Percentiles rank a stretch among this genome's conserved stretches.
Evolutionary conservation across 2,329 filamentous ascomycete genomes (phyloP).

Genomic region (Talaromyces amestolkiae): DNA sequence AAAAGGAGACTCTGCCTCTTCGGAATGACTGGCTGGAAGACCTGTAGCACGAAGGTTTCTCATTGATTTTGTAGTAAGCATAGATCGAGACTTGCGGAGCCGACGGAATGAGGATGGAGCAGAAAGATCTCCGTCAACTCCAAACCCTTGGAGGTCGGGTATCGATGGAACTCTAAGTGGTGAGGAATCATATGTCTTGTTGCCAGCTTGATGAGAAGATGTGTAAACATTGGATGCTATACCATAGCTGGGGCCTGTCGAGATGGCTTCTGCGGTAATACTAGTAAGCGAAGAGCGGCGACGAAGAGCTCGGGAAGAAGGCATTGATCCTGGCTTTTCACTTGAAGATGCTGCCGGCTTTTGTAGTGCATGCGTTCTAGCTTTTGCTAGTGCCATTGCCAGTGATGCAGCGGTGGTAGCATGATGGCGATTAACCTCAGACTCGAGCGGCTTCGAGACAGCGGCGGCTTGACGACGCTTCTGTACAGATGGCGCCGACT

Average conservation of each 20-base stretch:
- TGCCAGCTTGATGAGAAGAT: neutral
- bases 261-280: slow-evolving; percentile 19
- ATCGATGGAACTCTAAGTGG: slow-evolving; percentile 28
- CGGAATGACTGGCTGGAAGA: slow-evolving; percentile 22
- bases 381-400: slow-evolving; percentile 41
- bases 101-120: slow-evolving; percentile 48
- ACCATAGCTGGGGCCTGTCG: slow-evolving; percentile 3
- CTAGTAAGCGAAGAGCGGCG: slow-evolving; percentile 24
- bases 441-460: slow-evolving; percentile 29
- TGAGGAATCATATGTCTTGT: slow-evolving; percentile 17
- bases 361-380: slow-evolving; percentile 26
- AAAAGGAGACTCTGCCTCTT: slow-evolving; percentile 17
- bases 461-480: slow-evolving; percentile 26
- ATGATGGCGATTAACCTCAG: slow-evolving; percentile 32
- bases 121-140: slow-evolving; percentile 36
- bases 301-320: slow-evolving; percentile 22
- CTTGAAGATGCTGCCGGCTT: slow-evolving; percentile 16
- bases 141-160: slow-evolving; percentile 34
- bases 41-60: slow-evolving; percentile 31
- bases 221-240: neutral
- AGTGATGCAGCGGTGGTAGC: slow-evolving; percentile 43
- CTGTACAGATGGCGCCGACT: slow-evolving; percentile 40
- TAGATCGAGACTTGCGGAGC: slow-evolving; percentile 49
- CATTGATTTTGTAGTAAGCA: slow-evolving; percentile 45
- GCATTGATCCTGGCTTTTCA: slow-evolving; percentile 27